Evolutionary conservation across 2,329 filamentous ascomycete genomes (phyloP).

Genomic region (Pseudopyrenochaeta lycopersici): DNA sequence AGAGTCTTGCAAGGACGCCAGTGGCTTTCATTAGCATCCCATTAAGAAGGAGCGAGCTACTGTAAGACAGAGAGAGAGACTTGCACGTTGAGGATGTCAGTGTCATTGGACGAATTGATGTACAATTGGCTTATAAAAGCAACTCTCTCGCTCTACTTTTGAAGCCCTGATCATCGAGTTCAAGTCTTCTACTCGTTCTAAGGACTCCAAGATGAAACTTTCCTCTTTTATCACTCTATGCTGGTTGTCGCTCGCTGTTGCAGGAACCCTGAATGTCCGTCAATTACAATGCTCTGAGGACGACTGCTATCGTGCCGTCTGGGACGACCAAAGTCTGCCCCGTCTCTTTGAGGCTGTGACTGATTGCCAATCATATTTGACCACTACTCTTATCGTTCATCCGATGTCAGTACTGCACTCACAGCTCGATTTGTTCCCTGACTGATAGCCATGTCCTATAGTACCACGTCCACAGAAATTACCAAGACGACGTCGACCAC

Average conservation of each 20-base stretch:
- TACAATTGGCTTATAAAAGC: slow-evolving; percentile 8
- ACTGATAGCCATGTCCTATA: not conserved
- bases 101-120: not conserved
- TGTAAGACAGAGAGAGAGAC: not conserved
- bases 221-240: slow-evolving; percentile 15
- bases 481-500: slow-evolving; percentile 15
- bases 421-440: not conserved
- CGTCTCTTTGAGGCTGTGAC: slow-evolving; percentile 20
- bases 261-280: slow-evolving; percentile 24
- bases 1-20: slow-evolving; percentile 12
- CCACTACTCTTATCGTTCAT: slow-evolving; percentile 32
- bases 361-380: slow-evolving; percentile 36
- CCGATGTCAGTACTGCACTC: slow-evolving; percentile 26
- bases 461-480: slow-evolving; percentile 17
- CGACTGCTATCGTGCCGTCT: slow-evolving; percentile 37
- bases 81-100: not conserved
- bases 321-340: slow-evolving; percentile 21
- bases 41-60: not conserved
- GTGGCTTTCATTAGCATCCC: not conserved
- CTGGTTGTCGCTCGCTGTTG: slow-evolving; percentile 16
- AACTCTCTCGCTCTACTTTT: not conserved
- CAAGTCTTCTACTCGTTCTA: slow-evolving; percentile 2
- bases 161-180: slow-evolving; percentile 1
- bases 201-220: slow-evolving; percentile 34
- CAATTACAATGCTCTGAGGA: slow-evolving; percentile 29